A percentile compares a stretch with the other conserved stretches of the same genome.
Evolutionary conservation across 192 early-diverging fungal genomes (phyloP).

Genomic region (Gigaspora rosea): DNA sequence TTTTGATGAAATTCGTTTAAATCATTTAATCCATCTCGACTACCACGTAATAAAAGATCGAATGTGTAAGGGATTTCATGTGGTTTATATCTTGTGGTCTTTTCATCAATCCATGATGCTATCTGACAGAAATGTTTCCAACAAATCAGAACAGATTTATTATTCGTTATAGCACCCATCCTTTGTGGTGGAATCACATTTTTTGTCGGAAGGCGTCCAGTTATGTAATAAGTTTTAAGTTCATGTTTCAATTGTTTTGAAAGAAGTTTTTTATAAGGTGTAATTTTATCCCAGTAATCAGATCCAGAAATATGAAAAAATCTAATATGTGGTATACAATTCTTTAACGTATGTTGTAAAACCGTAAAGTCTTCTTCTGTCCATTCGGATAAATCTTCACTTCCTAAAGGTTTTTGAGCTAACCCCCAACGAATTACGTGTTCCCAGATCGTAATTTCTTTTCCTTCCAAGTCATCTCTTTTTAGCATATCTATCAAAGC

Average conservation of each 20-base stretch:
- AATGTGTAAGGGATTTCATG: too few species aligned
- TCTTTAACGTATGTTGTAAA: neutral
- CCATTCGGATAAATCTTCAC: neutral
- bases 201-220: too few species aligned
- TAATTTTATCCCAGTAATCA: constrained; percentile 4
- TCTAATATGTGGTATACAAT: neutral
- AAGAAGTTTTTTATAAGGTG: neutral
- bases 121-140: too few species aligned
- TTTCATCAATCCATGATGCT: too few species aligned
- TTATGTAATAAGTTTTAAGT: neutral
- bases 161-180: neutral
- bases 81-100: too few species aligned
- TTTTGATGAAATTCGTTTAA: too few species aligned
- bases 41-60: too few species aligned
- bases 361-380: neutral
- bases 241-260: constrained; percentile 8
- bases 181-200: neutral
- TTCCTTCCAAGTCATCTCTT: neutral
- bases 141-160: too few species aligned
- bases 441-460: constrained; percentile 12
- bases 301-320: constrained; percentile 1
- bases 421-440: constrained; percentile 2
- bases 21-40: too few species aligned
- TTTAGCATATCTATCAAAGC: neutral
- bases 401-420: neutral